Evolutionary conservation across 108 stramenopile genomes (phyloP), one percentile per base, ranked within the genome.

Genomic region (Skeletonema marinoi): DNA sequence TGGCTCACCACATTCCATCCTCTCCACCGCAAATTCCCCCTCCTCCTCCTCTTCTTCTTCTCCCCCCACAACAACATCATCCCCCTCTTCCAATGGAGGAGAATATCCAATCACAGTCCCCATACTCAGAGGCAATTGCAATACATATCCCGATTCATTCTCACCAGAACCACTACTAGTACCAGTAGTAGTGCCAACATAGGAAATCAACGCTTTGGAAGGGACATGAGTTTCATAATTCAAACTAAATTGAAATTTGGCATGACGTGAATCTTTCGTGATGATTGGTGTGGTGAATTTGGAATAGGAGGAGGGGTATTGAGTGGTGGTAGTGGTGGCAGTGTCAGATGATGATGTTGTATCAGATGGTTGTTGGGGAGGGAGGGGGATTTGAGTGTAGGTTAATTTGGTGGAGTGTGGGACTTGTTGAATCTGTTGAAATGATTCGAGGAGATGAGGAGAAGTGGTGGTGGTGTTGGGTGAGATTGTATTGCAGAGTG

Each of bases 101-200:
- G 69, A 70, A 41, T 71, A 76, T 19, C 72, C 78, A 21, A 80
- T 46, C n/a, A 80, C 78, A 30, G 78, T 80, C 41, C 78, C 78
- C 2, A 13, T 10, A 5, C 60, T 29, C 50, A 68, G 13, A 7
- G 78, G 78, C 44, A 80, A 8, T 13, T 68, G 46, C 29, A 80
- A 54, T 11, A 50, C 66, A 54, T 73, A 80, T 12, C 70, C 70
- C 14, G 32, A 30, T 12, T 60, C 59, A 29, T 31, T 31, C 16
- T 60, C 25, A 7, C 8, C n/a, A 50, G 17, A 0, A 50, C 48
- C 4, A 17, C 48, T 17, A 30, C 3, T 32, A 48, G 32, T n/a
- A 50, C 9, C 46, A 50, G 8, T 10, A 44, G 3, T 32, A 32
- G 3, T 17, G 19, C 44, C 60, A 21, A 56, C 41, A 48, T 56